These are phyloP conservation scores for Eimeria mitis DNA, from an alignment of 169 alveolate species.

Conservation along the genomic window DNA sequence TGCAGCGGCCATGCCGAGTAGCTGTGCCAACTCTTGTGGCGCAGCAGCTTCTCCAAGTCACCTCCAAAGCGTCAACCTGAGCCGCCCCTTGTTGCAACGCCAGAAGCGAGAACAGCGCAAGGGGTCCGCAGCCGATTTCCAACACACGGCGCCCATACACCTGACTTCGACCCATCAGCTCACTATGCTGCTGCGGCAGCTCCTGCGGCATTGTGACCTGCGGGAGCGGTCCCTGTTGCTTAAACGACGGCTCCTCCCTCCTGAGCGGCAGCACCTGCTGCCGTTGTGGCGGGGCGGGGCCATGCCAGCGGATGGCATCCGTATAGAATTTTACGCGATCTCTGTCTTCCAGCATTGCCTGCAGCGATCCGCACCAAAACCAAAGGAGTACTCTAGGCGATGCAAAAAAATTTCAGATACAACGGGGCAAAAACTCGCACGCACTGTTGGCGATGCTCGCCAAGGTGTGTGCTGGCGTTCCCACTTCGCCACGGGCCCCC, in stretches of 20 bases:
- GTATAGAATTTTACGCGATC: slow-evolving; percentile 70
- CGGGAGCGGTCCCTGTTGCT: neutral
- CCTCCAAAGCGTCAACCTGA: slow-evolving; percentile 91
- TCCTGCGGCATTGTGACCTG: neutral
- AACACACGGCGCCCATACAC: slow-evolving; percentile 85
- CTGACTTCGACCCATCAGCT: neutral
- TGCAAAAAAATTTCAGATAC: neutral
- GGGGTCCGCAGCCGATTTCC: slow-evolving; percentile 93
- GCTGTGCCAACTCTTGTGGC: neutral
- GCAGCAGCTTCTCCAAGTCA: slow-evolving; percentile 63
- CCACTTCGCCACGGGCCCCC: neutral
- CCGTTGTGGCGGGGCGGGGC: neutral
- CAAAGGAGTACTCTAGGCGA: neutral
- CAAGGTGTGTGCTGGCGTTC: neutral
- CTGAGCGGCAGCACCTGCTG: slow-evolving; percentile 2
- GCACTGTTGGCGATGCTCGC: neutral
- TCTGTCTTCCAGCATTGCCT: slow-evolving; percentile 77
- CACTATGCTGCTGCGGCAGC: neutral
- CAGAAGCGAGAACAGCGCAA: slow-evolving; percentile 90
- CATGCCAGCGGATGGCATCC: slow-evolving; percentile 56
- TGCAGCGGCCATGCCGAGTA: neutral
- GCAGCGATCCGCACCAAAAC: neutral
- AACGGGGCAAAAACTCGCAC: neutral
- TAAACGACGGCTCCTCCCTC: neutral
- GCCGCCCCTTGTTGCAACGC: slow-evolving; percentile 92